Base-by-base conservation (phyloP, 2,329 filamentous ascomycete species). In the Colletotrichum navitas region DNA sequence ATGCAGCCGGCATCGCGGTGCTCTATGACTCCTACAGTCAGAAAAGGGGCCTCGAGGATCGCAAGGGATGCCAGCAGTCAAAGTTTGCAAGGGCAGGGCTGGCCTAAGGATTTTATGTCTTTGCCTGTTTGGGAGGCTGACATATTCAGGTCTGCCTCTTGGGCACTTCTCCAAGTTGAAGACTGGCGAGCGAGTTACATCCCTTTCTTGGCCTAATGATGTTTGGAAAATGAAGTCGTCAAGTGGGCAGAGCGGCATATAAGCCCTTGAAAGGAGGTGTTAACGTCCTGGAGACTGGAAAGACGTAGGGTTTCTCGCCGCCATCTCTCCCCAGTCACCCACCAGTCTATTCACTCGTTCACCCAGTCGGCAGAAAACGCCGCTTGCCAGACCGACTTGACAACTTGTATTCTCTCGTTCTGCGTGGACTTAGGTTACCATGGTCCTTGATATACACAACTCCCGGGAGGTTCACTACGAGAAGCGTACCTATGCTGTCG, bases 1-100 rank as follows among this genome's bases (percentile, higher is more conserved):
- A 34, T 69, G 69, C 69, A 71, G 59, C 58, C 11, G 24, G 47
- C 41, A 36, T 34, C 52, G 56, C 56, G 29, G 56, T 52, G 43
- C 68, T 71, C 16, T 34, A 41, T 21, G 41, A 18, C 26, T n/a
- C 41, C 56, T 34, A 34, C 41, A 58, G 39, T 26, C 5, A 21
- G 18, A 6, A 41, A 2, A 62, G 24, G 8, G 51, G 51, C 39
- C 32, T 12, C 32, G n/a, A 24, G 24, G 45, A 69, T n/a, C 16
- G 32, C 34, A 36, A 34, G 24, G 5, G 36, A 36, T 63, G 39
- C n/a, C 26, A 55, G n/a, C 8, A 32, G 52, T 45, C 36, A 52
- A 43, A 14, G 14, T 36, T 62, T 24, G 26, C 39, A 7, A 60
- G 32, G 34, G 18, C 45, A 12, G 32, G 47, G 36, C 26, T 16